These are phyloP conservation scores for Trifolium fragiferum DNA, from an alignment of 306 rosid genomes.

Conservation along the genomic window DNA sequence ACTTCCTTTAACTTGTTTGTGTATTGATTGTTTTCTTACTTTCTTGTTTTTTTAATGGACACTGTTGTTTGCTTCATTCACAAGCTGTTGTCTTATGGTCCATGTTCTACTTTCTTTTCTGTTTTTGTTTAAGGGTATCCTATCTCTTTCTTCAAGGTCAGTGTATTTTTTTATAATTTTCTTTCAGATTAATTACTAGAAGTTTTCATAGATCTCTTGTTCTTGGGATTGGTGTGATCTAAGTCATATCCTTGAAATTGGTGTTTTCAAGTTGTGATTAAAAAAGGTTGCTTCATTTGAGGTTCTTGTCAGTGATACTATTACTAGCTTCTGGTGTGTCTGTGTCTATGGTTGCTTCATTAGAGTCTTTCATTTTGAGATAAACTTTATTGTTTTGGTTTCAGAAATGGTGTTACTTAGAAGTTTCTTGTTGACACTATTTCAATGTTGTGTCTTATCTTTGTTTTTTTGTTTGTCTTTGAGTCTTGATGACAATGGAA, in stretches of 20 bases:
- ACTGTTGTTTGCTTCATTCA: constrained; percentile 58
- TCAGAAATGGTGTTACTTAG: constrained; percentile 51
- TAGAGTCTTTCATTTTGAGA: constrained; percentile 45
- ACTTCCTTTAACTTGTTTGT: constrained; percentile 31
- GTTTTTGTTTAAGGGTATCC: constrained; percentile 47
- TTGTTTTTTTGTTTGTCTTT: constrained; percentile 54
- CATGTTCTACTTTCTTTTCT: constrained; percentile 46
- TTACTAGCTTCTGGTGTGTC: constrained; percentile 27
- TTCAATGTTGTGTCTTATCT: constrained; percentile 56
- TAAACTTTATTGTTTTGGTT: constrained; percentile 44
- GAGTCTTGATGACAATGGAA: constrained; percentile 43
- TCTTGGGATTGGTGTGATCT: constrained; percentile 60
- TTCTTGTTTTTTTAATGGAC: constrained; percentile 44
- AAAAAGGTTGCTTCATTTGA: constrained; percentile 46
- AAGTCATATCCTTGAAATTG: constrained; percentile 45
- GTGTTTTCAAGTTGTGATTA: constrained; percentile 46
- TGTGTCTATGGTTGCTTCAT: constrained; percentile 48
- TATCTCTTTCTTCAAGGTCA: constrained; percentile 42
- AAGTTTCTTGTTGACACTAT: constrained; percentile 45
- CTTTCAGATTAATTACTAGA: too few relatives aligned
- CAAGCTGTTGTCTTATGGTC: constrained; percentile 65
- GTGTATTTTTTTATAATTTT: constrained; percentile 24
- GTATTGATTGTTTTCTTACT: constrained; percentile 50
- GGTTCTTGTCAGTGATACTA: constrained; percentile 28
- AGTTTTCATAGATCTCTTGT: constrained; percentile 42